Evolutionary conservation across 108 stramenopile species (phyloP).

Genomic region (Bacterosira constricta): DNA sequence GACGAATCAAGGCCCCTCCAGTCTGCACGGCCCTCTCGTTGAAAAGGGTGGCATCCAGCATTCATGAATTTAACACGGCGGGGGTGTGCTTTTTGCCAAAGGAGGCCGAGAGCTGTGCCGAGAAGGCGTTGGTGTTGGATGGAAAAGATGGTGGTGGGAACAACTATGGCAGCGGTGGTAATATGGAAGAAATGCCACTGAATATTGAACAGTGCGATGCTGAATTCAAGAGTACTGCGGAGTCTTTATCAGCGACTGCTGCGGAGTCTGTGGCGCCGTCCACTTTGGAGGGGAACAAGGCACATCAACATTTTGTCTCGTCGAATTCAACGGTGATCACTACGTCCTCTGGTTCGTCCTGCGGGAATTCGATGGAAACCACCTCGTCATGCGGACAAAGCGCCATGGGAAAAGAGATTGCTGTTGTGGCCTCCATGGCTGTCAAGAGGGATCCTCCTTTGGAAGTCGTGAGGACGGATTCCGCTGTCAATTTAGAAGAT

Average conservation of each 20-base stretch:
- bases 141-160: slow-evolving; percentile 1
- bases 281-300: not conserved
- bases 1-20: slow-evolving; percentile 39
- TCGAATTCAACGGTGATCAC: slow-evolving; percentile 29
- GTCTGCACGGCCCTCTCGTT: slow-evolving; percentile 12
- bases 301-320: slow-evolving; percentile 7
- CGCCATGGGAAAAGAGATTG: not conserved
- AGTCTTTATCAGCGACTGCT: not conserved
- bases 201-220: slow-evolving; percentile 9
- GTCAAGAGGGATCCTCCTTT: slow-evolving; percentile 23
- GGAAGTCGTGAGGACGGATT: slow-evolving; percentile 17
- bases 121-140: slow-evolving; percentile 4
- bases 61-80: not conserved
- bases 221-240: not conserved
- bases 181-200: slow-evolving; percentile 19
- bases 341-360: slow-evolving; percentile 11
- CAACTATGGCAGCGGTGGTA: not conserved
- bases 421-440: not conserved
- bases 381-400: not conserved
- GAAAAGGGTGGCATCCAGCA: slow-evolving; percentile 19
- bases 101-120: slow-evolving; percentile 26
- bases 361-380: not conserved
- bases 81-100: slow-evolving; percentile 16
- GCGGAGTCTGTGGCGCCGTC: not conserved
- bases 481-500: slow-evolving; percentile 21